Percentiles rank a stretch among this genome's conserved stretches.
Conservation (phyloP, 345 rosid genomes). For the Melastoma malabathricum region DNA sequence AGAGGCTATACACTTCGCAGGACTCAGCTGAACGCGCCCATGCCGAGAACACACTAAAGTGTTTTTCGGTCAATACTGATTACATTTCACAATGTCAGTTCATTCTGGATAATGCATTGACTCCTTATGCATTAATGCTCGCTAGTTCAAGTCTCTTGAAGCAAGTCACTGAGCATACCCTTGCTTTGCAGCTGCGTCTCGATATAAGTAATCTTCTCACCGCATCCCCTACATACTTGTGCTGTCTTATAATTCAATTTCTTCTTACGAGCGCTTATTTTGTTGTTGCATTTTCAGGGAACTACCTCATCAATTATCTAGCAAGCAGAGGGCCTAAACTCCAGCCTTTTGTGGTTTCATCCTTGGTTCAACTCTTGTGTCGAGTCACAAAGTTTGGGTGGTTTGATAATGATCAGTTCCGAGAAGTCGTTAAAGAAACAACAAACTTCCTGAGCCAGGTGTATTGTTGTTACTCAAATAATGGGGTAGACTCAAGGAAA, state of each 20-base stretch:
- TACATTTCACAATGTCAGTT: constrained; percentile 93
- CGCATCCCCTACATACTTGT: background rate
- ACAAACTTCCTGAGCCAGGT: constrained; percentile 87
- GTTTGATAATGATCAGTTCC: constrained; percentile 94
- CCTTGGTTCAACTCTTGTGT: constrained; percentile 80
- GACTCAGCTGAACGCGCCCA: constrained; percentile 85
- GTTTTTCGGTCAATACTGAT: constrained; percentile 75
- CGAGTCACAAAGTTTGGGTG: constrained; percentile 97
- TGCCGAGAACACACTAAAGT: constrained; percentile 86
- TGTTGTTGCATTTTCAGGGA: constrained; percentile 27
- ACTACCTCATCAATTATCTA: constrained; percentile 69
- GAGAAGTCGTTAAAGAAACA: constrained; percentile 76
- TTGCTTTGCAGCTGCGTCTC: constrained; percentile 75
- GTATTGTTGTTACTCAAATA: constrained; percentile 1
- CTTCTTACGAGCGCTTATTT: background rate
- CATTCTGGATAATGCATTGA: constrained; percentile 92
- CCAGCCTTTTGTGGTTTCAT: constrained; percentile 72
- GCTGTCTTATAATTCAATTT: background rate
- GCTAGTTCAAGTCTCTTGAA: constrained; percentile 93
- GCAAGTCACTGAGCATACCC: constrained; percentile 94
- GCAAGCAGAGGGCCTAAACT: constrained; percentile 85
- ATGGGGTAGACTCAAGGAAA: background rate
- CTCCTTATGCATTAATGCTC: constrained; percentile 95
- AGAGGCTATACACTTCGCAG: constrained; percentile 88
- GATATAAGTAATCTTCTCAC: constrained; percentile 53